Conservation (phyloP, 2,329 filamentous ascomycete species). For the Helotiales sp. region DNA sequence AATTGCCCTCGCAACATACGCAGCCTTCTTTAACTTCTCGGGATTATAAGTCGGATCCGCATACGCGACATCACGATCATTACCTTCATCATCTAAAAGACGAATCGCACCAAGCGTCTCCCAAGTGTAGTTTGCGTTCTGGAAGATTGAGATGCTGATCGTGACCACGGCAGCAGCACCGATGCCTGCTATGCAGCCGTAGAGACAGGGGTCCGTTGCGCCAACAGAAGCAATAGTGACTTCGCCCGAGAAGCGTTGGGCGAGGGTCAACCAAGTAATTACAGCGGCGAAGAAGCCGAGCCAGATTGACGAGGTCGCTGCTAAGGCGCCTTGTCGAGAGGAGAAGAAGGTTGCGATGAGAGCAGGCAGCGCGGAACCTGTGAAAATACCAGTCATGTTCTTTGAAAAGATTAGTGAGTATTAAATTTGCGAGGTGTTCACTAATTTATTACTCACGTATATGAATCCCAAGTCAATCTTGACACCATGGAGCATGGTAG, state of each 20-base stretch:
- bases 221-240: slow-evolving; percentile 19
- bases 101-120: slow-evolving; percentile 15
- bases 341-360: slow-evolving; percentile 20
- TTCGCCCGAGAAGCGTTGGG: slow-evolving; percentile 18
- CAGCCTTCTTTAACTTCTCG: slow-evolving; percentile 14
- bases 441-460: neutral
- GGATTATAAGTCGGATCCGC: slow-evolving; percentile 20
- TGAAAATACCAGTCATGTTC: slow-evolving; percentile 24
- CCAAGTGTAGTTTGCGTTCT: slow-evolving; percentile 16
- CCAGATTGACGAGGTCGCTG: slow-evolving; percentile 23
- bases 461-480: slow-evolving; percentile 23
- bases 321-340: slow-evolving; percentile 22
- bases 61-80: slow-evolving; percentile 18
- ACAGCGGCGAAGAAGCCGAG: slow-evolving; percentile 24
- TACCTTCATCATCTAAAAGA: slow-evolving; percentile 13
- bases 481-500: slow-evolving; percentile 17
- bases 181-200: slow-evolving; percentile 21
- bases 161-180: slow-evolving; percentile 19
- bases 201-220: slow-evolving; percentile 19
- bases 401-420: neutral
- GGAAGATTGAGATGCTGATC: slow-evolving; percentile 18
- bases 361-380: slow-evolving; percentile 16
- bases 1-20: slow-evolving; percentile 18
- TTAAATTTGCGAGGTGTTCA: neutral
- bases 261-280: slow-evolving; percentile 21